These are phyloP conservation scores for Choanephora cucurbitarum DNA, from an alignment of 371 early-diverging fungal species.

Conservation along the genomic window DNA sequence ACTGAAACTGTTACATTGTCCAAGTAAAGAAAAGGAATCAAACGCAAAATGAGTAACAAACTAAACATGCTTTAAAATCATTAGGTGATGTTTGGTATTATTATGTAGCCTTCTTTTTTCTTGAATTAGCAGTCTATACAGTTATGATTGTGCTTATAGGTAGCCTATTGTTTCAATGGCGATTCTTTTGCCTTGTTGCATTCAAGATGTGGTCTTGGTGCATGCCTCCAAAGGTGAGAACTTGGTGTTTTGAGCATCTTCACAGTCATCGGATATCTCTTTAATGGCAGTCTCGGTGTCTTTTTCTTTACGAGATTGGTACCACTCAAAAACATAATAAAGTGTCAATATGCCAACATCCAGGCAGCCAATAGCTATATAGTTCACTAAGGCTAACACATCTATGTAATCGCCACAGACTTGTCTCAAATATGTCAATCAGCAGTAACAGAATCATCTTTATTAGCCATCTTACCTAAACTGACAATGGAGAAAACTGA, in stretches of 20 bases:
- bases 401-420: conserved; percentile 29
- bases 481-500: conserved; percentile 49
- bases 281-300: conserved; percentile 1
- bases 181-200: conserved; percentile 38
- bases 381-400: conserved; percentile 29
- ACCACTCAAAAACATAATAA: conserved; percentile 36
- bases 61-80: background rate
- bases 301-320: conserved; percentile 12
- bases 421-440: background rate
- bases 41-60: background rate
- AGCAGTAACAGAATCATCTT: background rate
- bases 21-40: conserved; percentile 7
- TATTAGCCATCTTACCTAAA: conserved; percentile 31
- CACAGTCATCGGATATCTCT: conserved; percentile 20
- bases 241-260: conserved; percentile 23
- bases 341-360: conserved; percentile 28
- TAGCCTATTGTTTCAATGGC: conserved; percentile 37
- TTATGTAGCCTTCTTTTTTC: conserved; percentile 34
- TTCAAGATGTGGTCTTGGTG: conserved; percentile 45
- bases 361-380: conserved; percentile 30
- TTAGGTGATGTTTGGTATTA: conserved; percentile 30
- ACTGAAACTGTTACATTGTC: conserved; percentile 14
- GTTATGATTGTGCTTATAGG: conserved; percentile 41
- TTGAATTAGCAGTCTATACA: conserved; percentile 43
- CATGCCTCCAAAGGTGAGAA: conserved; percentile 14